Evolutionary conservation across 495 filamentous ascomycete genomes (phyloP), one percentile per base, ranked within the genome.

Genomic region (Lepraria neglecta): DNA sequence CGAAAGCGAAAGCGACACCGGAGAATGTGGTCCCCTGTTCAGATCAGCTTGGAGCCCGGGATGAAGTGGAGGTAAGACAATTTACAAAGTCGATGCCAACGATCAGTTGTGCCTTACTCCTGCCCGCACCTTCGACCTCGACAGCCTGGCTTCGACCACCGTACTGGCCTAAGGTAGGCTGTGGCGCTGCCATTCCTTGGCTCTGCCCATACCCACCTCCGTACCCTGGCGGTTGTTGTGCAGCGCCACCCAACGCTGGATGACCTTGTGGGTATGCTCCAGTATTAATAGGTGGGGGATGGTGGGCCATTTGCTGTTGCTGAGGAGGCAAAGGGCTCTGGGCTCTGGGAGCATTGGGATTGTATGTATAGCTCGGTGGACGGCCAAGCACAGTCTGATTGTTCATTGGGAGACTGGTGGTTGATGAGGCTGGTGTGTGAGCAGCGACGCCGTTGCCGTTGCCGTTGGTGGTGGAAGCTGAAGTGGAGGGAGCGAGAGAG

Each of bases 101-200:
- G 68, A 88, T 88, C 59, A 88, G 73, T 70, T 86, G 84, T 33
- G 85, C 81, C 72, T 86, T 87, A 65, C 77, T 84, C 52, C 89
- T 81, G 68, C 88, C 89, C 58, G 84, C 87, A 31, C 88, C 91
- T 67, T 96, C 91, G 28, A 96, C 88, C 72, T 97, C 95, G 42
- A 86, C 87, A 57, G 83, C 82, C 54, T 81, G 76, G 60, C 79
- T 77, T 63, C 80, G 79, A 42, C 76, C 67, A 17, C 73, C 71
- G 67, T 82, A 84, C 28, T 81, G 73, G 35, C 70, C 68, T 67
- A 77, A 63, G 48, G 63, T 68, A 24, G 58, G 68, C 63, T 67
- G 71, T 67, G 66, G 70, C 70, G 60, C 76, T 72, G 11, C 62
- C 62, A 64, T 64, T 15, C 46, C 42, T 42, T 62, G 56, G 10